Evolutionary conservation across 2,329 filamentous ascomycete genomes (phyloP), one percentile per base, ranked within the genome.

Genomic region (Aspergillus pseudoterreus): DNA sequence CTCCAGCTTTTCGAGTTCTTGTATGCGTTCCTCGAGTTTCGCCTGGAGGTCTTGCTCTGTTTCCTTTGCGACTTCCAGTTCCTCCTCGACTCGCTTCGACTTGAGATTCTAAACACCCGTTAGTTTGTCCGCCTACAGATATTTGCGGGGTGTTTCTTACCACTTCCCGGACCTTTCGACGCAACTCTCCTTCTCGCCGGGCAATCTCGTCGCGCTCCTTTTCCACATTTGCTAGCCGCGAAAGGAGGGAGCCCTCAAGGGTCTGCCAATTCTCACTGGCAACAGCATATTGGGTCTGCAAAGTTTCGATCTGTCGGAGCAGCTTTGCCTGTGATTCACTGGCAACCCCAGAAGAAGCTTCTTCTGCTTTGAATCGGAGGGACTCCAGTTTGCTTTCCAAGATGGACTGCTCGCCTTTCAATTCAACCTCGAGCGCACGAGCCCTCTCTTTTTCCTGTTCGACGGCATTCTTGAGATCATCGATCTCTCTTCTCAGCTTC

Each of bases 241-340:
- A 84, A 46, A 92, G 81, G 30, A 99, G 74, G 2, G 89, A 95
- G 9, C 88, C 83, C 70, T 99, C 92, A 55, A 99, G 95, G 0
- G 91, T 90, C 66, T 96, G 92, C 94, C 95, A 99, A 63, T 99
- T 99, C 65, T 95, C 90, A 60, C 90, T 94, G 1, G 94, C 94
- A 49, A 95, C 85, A 1, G 91, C 85, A 71, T 99, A 96, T 68
- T 99, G 95, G 6, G 89, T 94, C 71, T 99, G 94, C 35, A 99
- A 75, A 0, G 90, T 96, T 74, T 99, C 94, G 49, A 99, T 88
- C 71, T 99, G 95, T 38, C 94, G 85, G 41, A 97, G 78, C 38
- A 97, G 78, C 69, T 96, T 97, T 41, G 88, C 88, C 63, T 95
- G 91, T 0, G 88, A 84, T 65, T 96, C 90, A 12, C 91, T 88